These are phyloP conservation scores for Hanseniaspora sp. DNA, from an alignment of 1,139 yeast genomes.

Conservation along the genomic window DNA sequence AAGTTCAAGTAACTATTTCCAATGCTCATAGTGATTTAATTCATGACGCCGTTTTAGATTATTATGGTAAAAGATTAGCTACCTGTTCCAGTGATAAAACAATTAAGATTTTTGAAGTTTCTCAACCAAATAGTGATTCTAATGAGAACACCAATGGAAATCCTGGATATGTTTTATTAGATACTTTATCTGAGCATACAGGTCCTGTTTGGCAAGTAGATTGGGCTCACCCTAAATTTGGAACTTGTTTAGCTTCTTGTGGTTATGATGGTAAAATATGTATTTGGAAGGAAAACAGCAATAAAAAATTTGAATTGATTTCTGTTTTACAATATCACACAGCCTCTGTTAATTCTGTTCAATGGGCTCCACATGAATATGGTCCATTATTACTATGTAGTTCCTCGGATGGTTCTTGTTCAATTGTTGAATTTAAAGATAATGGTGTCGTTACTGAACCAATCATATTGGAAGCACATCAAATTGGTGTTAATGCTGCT, in stretches of 20 bases:
- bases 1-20: constrained; percentile 48
- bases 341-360: constrained; percentile 86
- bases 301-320: constrained; percentile 71
- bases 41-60: constrained; percentile 94
- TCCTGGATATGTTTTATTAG: constrained; percentile 36
- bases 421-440: constrained; percentile 82
- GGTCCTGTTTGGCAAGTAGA: constrained; percentile 99
- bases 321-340: constrained; percentile 82
- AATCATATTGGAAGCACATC: constrained; percentile 53
- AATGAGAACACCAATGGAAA: constrained; percentile 46
- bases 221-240: constrained; percentile 99
- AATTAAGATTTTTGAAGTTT: constrained; percentile 83
- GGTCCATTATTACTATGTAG: constrained; percentile 87
- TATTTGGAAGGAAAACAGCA: constrained; percentile 79
- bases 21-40: constrained; percentile 82
- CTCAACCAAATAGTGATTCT: constrained; percentile 36
- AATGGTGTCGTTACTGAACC: constrained; percentile 65
- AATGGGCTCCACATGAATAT: constrained; percentile 96
- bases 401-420: constrained; percentile 85
- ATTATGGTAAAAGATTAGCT: constrained; percentile 89
- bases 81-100: constrained; percentile 93
- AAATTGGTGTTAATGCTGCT: constrained; percentile 86
- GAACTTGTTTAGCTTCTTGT: constrained; percentile 85
- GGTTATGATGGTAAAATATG: constrained; percentile 91
- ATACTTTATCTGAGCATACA: constrained; percentile 78